Base-by-base conservation (phyloP, 2,329 filamentous ascomycete species). In the Aspergillus carbonarius region DNA sequence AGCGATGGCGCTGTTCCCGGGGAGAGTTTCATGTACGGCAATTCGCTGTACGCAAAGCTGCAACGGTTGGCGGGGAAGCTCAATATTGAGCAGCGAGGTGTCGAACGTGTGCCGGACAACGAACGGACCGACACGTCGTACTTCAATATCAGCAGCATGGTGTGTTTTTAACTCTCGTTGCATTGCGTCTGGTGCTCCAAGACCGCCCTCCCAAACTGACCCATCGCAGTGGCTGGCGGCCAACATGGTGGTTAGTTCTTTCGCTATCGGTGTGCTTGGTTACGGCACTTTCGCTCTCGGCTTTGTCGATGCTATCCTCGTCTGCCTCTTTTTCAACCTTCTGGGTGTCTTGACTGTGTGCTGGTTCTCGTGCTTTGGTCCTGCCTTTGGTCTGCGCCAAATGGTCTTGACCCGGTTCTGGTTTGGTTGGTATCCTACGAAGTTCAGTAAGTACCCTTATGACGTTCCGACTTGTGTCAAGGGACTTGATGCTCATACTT, bases 331-430 rank as follows among this genome's bases (percentile, higher is more conserved):
- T 76, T 84, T 93, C 78, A 93, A 92, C 67, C 70, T 91, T 4
- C 78, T 93, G 9, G 89, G 88, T n/a, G 82, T 89, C 50, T 69
- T 87, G 50, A 88, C 89, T 0, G 89, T 91, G 15, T 88, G 85
- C 69, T 91, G 88, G 75, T 92, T 92, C 79, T 89, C 88, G 1
- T 90, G 85, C 17, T 91, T 92, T 69, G 90, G 90, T 2, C 87
- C 90, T 2, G 78, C 78, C 8, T 92, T 91, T 64, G 90, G 90
- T 4, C 79, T 92, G 63, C 85, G 90, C 55, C 90, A 92, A 70
- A 92, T 93, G 87, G 88, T 92, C 1, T 80, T 93, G n/a, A 87
- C 88, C 10, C 82, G 90, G 35, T 92, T 88, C 76, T 92, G 83
- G 76, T 92, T 92, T 71, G 90, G 90, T 8, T 90, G 85, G 75